phyloP scores from a whole-genome alignment of 2,329 filamentous ascomycete species.

The Rosellinia necatrix region DNA sequence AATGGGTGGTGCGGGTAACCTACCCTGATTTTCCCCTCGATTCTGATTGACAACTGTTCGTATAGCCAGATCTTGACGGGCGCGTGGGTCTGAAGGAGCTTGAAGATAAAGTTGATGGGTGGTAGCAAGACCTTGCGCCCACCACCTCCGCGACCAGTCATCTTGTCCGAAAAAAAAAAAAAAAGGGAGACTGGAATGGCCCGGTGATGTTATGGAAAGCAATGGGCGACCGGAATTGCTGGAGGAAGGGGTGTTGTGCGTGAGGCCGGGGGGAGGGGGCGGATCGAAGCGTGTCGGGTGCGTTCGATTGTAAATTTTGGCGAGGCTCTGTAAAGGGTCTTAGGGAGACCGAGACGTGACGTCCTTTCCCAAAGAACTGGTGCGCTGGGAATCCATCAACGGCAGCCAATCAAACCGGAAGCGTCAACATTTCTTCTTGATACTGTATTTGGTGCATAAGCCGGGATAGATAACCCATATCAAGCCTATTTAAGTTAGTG shows the following conservation, averaged over 20 bases:
- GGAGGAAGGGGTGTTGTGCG: not conserved
- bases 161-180: constrained; percentile 38
- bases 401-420: too few species aligned
- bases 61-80: constrained; percentile 96
- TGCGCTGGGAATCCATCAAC: too few species aligned
- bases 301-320: constrained; percentile 18
- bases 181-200: not conserved
- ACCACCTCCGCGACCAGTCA: constrained; percentile 65
- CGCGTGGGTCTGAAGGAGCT: constrained; percentile 79
- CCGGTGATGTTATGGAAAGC: not conserved
- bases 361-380: not conserved
- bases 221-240: not conserved
- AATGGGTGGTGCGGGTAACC: constrained; percentile 37
- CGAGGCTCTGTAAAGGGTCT: constrained; percentile 23
- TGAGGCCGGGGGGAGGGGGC: not conserved
- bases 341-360: not conserved
- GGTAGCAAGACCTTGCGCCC: constrained; percentile 64
- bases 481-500: too few species aligned
- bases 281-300: not conserved
- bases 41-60: constrained; percentile 90
- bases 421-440: too few species aligned
- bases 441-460: too few species aligned
- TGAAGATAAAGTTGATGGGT: constrained; percentile 86
- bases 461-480: too few species aligned
- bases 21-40: constrained; percentile 95